Conservation (phyloP, 1,139 yeast genomes). For the Geotrichum fermentans region DNA sequence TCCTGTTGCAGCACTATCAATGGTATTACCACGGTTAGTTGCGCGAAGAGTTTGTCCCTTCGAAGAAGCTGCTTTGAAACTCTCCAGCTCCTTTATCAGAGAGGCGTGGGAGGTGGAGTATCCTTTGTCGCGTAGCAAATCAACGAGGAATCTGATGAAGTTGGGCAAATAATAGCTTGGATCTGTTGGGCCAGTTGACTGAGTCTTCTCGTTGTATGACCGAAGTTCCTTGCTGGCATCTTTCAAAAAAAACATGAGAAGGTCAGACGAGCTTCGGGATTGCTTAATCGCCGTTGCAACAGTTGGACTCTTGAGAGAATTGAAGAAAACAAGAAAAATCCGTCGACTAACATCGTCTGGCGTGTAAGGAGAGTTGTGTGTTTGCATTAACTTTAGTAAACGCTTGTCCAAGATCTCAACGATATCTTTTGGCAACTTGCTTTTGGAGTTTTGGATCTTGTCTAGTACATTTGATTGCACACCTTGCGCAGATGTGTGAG, state of each 20-base stretch:
- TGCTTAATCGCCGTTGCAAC: conserved; percentile 30
- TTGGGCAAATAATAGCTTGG: conserved; percentile 45
- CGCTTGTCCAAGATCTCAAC: conserved; percentile 4
- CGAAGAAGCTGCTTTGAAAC: conserved; percentile 26
- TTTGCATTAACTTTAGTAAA: neutral
- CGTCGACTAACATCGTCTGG: conserved; percentile 21
- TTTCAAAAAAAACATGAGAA: conserved; percentile 61
- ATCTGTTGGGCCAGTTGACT: conserved; percentile 42
- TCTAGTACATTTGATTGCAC: neutral
- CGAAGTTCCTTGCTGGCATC: conserved; percentile 57
- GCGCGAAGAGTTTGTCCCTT: conserved; percentile 18
- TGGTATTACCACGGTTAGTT: conserved; percentile 3
- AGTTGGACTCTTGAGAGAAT: conserved; percentile 9
- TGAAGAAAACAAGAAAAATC: conserved; percentile 17
- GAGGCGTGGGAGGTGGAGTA: conserved; percentile 27
- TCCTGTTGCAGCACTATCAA: neutral
- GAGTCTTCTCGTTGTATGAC: neutral
- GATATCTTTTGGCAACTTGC: conserved; percentile 13
- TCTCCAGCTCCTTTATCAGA: conserved; percentile 34
- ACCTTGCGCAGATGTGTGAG: neutral
- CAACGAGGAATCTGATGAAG: conserved; percentile 54
- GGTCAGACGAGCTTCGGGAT: conserved; percentile 53
- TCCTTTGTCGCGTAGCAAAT: conserved; percentile 42
- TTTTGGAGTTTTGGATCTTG: conserved; percentile 10
- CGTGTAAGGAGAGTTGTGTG: conserved; percentile 9